These are phyloP conservation scores for Solanum pinnatisectum DNA, from an alignment of 257 asterid species.

Conservation along the genomic window DNA sequence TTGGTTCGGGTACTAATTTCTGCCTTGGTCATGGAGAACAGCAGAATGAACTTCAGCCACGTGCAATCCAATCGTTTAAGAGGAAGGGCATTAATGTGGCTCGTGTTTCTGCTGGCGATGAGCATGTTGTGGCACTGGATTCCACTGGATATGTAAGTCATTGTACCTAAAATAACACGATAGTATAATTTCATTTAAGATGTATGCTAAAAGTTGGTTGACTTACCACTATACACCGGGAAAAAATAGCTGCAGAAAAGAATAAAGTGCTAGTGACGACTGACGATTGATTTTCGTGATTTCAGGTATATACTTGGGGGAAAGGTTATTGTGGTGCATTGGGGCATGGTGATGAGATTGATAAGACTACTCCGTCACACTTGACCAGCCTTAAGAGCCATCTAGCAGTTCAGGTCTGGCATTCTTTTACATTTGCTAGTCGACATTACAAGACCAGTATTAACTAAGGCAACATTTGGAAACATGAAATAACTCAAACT, in stretches of 20 bases:
- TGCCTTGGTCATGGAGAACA: constrained; percentile 91
- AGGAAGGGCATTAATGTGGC: constrained; percentile 52
- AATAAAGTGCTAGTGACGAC: not conserved
- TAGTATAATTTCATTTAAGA: not conserved
- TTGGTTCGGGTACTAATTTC: constrained; percentile 75
- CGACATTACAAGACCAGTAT: not conserved
- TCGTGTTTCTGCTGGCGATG: constrained; percentile 80
- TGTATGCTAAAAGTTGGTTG: not conserved
- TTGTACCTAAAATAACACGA: not conserved
- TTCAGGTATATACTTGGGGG: constrained; percentile 79
- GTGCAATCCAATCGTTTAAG: constrained; percentile 41
- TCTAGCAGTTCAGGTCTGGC: constrained; percentile 64
- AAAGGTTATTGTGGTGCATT: constrained; percentile 90
- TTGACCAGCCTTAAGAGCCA: constrained; percentile 40
- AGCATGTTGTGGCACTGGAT: constrained; percentile 87
- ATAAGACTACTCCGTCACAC: constrained; percentile 58
- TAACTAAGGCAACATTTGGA: not conserved
- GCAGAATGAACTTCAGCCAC: constrained; percentile 66
- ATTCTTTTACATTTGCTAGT: not conserved
- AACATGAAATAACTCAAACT: not conserved
- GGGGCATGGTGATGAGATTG: constrained; percentile 80
- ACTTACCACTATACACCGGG: not conserved
- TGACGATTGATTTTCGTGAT: not conserved
- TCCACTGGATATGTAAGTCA: constrained; percentile 57
- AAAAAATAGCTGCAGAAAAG: not conserved